phyloP scores from a whole-genome alignment of 495 filamentous ascomycete species.

The Tuber calosporum region DNA sequence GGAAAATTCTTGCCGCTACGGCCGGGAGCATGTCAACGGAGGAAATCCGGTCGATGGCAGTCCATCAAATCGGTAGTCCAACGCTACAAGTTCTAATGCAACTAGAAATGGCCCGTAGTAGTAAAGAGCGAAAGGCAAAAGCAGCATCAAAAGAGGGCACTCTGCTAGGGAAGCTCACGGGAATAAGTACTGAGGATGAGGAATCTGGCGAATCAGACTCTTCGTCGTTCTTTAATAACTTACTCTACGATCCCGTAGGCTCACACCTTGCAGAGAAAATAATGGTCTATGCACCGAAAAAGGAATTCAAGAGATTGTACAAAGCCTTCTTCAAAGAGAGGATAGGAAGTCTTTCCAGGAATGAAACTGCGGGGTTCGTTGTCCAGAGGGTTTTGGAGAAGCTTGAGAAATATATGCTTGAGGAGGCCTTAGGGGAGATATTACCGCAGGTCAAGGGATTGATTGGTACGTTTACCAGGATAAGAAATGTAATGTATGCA shows the following conservation, averaged over 20 bases:
- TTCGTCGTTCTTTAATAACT: conserved; percentile 63
- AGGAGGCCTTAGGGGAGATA: conserved; percentile 59
- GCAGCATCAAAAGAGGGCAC: conserved; percentile 14
- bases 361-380: conserved; percentile 81
- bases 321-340: conserved; percentile 65
- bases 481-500: conserved; percentile 4
- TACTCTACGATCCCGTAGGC: conserved; percentile 82
- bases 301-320: conserved; percentile 78
- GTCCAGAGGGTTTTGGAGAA: conserved; percentile 71
- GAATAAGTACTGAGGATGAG: conserved; percentile 55
- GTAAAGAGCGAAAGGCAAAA: conserved; percentile 18
- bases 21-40: conserved; percentile 42
- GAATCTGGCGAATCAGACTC: conserved; percentile 23
- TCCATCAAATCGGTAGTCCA: conserved; percentile 82
- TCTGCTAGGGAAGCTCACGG: conserved; percentile 47
- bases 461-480: conserved; percentile 43
- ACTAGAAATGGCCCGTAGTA: conserved; percentile 52
- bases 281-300: conserved; percentile 69
- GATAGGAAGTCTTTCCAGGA: conserved; percentile 69
- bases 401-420: conserved; percentile 73
- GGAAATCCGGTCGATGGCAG: conserved; percentile 64
- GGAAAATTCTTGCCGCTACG: conserved; percentile 69
- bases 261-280: conserved; percentile 83
- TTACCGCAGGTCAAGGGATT: conserved; percentile 61
- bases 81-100: conserved; percentile 79